These are phyloP conservation scores for Extremus antarcticus DNA, from an alignment of 495 filamentous ascomycete species.

Conservation along the genomic window DNA sequence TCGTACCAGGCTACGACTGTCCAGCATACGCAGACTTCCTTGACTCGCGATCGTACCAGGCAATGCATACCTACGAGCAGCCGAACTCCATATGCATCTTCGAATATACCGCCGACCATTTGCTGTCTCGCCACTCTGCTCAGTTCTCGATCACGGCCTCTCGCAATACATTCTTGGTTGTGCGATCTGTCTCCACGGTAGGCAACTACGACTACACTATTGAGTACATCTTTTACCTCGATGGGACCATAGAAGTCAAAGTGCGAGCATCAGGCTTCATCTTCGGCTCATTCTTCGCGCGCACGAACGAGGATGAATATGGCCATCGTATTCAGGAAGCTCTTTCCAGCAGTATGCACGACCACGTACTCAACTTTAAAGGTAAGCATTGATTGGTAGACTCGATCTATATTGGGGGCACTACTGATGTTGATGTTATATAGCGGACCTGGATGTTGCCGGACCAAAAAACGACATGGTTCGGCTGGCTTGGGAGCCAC, in stretches of 20 bases:
- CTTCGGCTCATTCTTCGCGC: slow-evolving; percentile 42
- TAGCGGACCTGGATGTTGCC: slow-evolving; percentile 44
- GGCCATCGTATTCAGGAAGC: slow-evolving; percentile 46
- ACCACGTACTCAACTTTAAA: slow-evolving; percentile 51
- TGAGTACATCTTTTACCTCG: slow-evolving; percentile 43
- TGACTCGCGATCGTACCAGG: slow-evolving; percentile 31
- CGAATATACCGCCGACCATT: slow-evolving; percentile 36
- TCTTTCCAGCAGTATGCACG: slow-evolving; percentile 46
- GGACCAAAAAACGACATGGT: slow-evolving; percentile 38
- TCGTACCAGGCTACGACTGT: slow-evolving; percentile 43
- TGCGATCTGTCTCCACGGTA: slow-evolving; percentile 39
- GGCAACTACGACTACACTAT: slow-evolving; percentile 48
- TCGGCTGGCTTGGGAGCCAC: slow-evolving; percentile 22
- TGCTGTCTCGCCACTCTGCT: slow-evolving; percentile 35
- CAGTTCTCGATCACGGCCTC: slow-evolving; percentile 27
- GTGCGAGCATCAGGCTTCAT: slow-evolving; percentile 51
- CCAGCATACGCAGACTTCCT: slow-evolving; percentile 39
- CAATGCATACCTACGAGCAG: slow-evolving; percentile 32
- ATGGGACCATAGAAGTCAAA: slow-evolving; percentile 44
- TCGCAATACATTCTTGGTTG: slow-evolving; percentile 38
- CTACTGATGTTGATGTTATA: no score
- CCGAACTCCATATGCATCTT: slow-evolving; percentile 42
- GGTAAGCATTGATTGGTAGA: no score
- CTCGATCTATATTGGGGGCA: no score
- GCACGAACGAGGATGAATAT: slow-evolving; percentile 40